These are phyloP conservation scores for Ustilago bromivora DNA, from an alignment of 1,284 basidiomycete species.

Conservation along the genomic window DNA sequence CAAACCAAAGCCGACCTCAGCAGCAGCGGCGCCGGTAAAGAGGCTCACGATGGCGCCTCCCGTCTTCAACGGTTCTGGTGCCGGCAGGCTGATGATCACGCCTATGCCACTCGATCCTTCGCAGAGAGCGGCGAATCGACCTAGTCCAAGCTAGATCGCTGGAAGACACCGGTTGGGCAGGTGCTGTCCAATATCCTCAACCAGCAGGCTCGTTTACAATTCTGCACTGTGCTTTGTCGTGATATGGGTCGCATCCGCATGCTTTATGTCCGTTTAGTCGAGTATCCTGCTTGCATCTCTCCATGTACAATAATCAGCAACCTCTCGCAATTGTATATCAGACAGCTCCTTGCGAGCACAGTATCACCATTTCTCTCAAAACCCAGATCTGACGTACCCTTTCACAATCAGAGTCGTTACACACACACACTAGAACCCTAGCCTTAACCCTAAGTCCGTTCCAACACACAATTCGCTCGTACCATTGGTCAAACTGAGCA, in stretches of 20 bases:
- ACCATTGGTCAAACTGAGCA: background rate
- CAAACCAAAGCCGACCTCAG: background rate
- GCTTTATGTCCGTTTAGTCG: too few species aligned
- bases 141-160: slow-evolving; percentile 14
- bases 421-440: background rate
- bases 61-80: slow-evolving; percentile 1
- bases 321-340: too few species aligned
- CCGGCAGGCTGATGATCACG: slow-evolving; percentile 1
- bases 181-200: too few species aligned
- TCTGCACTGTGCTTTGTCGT: too few species aligned
- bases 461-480: background rate
- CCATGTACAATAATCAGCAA: background rate
- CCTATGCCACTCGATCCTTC: slow-evolving; percentile 27
- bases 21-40: slow-evolving; percentile 6
- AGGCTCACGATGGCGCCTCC: slow-evolving; percentile 19
- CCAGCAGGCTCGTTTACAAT: too few species aligned
- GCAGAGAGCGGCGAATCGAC: slow-evolving; percentile 15
- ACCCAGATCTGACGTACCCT: background rate
- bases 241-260: background rate
- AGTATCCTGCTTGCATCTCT: background rate
- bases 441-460: slow-evolving; percentile 4
- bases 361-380: background rate
- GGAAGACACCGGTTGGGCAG: too few species aligned
- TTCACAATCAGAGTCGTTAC: background rate
- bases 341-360: too few species aligned